These are phyloP conservation scores for Penicillium cataractarum DNA, from an alignment of 495 filamentous ascomycete genomes.

Conservation along the genomic window DNA sequence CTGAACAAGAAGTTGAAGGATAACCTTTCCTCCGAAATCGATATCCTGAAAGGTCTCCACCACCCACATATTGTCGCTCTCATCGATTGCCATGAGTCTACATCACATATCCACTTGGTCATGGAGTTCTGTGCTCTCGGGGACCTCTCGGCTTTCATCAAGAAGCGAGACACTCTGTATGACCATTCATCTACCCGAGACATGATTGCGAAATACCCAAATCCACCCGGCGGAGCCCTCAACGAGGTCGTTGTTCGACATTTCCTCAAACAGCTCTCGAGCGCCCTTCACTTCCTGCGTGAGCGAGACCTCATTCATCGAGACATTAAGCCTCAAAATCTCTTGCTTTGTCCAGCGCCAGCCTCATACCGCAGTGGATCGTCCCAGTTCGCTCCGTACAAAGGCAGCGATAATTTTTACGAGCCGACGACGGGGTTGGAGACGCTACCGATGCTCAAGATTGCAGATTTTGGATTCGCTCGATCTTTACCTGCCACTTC, in stretches of 20 bases:
- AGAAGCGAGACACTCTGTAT: constrained; percentile 78
- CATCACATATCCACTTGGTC: constrained; percentile 88
- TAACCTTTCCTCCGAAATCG: constrained; percentile 91
- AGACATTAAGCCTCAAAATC: constrained; percentile 96
- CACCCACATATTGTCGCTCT: constrained; percentile 97
- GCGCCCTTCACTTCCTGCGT: constrained; percentile 86
- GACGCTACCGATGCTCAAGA: constrained; percentile 91
- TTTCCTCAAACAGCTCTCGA: constrained; percentile 94
- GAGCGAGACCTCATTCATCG: constrained; percentile 88
- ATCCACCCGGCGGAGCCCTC: constrained; percentile 74
- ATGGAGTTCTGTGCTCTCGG: constrained; percentile 99
- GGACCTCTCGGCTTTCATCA: constrained; percentile 92
- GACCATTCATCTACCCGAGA: constrained; percentile 77
- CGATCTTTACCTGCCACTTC: constrained; percentile 86
- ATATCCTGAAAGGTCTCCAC: constrained; percentile 86
- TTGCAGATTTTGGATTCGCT: constrained; percentile 97
- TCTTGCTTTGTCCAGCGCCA: constrained; percentile 85
- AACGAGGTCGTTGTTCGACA: constrained; percentile 94
- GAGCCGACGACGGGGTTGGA: constrained; percentile 82
- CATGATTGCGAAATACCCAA: constrained; percentile 91
- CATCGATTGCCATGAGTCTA: constrained; percentile 86
- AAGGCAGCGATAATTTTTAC: constrained; percentile 73
- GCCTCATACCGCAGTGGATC: constrained; percentile 56
- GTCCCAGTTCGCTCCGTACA: constrained; percentile 56
- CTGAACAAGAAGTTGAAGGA: constrained; percentile 95